phyloP scores from a whole-genome alignment of 306 rosid genomes.

The Malus sieversii region DNA sequence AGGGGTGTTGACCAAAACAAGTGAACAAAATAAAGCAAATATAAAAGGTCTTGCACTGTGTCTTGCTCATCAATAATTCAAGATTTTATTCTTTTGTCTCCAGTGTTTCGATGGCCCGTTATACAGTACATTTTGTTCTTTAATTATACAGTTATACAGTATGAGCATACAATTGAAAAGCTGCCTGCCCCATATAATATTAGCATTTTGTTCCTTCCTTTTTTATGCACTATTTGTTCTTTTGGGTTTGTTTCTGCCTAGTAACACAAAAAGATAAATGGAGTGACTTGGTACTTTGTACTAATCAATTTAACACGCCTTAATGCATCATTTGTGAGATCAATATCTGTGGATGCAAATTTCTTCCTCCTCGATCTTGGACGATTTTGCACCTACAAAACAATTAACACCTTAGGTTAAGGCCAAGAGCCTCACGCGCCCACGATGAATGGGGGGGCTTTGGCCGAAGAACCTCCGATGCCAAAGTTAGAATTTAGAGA shows the following conservation, averaged over 20 bases:
- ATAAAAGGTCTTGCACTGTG: background rate
- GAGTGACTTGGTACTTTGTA: background rate
- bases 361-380: no score
- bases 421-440: no score
- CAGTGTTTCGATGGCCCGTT: background rate
- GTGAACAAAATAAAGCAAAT: background rate
- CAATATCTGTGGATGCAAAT: no score
- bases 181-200: background rate
- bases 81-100: slow-evolving; percentile 12
- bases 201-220: slow-evolving; percentile 6
- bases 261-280: background rate
- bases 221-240: background rate
- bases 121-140: background rate
- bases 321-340: background rate
- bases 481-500: no score
- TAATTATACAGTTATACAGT: background rate
- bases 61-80: slow-evolving; percentile 5
- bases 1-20: slow-evolving; percentile 3
- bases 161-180: background rate
- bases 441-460: no score
- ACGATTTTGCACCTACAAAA: no score
- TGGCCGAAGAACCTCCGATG: no score
- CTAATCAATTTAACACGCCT: background rate
- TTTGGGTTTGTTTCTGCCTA: background rate
- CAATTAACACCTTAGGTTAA: no score